Percentiles rank a stretch among this genome's conserved stretches.
Evolutionary conservation across 805 yeast species (phyloP).

Genomic region (Priceomyces castillae): DNA sequence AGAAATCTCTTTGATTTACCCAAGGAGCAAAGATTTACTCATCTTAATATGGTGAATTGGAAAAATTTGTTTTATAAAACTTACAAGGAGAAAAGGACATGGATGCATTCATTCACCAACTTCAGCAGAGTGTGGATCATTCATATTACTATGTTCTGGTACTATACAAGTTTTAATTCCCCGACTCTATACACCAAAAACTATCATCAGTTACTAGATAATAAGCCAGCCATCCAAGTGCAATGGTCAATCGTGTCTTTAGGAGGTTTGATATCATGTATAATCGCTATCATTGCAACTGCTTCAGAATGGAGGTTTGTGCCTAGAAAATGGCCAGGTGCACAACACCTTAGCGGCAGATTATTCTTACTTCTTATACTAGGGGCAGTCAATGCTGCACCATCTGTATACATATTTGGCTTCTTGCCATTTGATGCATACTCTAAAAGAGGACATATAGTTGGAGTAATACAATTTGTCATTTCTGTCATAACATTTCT

Average conservation of each 20-base stretch:
- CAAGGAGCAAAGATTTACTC: constrained; percentile 27
- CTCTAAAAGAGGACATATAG: constrained; percentile 20
- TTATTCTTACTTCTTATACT: constrained; percentile 15
- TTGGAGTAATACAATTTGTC: constrained; percentile 26
- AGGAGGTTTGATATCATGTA: constrained; percentile 44
- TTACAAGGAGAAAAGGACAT: constrained; percentile 46
- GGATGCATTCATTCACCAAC: constrained; percentile 50
- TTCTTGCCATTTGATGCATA: constrained; percentile 22
- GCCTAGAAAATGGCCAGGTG: constrained; percentile 25
- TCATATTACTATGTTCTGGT: constrained; percentile 52
- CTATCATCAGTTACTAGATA: constrained; percentile 39
- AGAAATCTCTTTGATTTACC: constrained; percentile 25
- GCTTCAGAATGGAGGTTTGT: constrained; percentile 24
- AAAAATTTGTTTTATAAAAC: constrained; percentile 42
- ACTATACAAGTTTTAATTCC: constrained; percentile 48
- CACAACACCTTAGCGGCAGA: constrained; percentile 14
- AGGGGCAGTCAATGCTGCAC: constrained; percentile 21
- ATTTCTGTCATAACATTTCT: constrained; percentile 27
- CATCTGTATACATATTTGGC: constrained; percentile 28
- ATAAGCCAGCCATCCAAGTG: constrained; percentile 45
- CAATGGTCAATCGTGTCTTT: constrained; percentile 43
- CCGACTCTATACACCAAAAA: constrained; percentile 47
- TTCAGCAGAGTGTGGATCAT: constrained; percentile 55
- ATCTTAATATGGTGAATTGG: constrained; percentile 40
- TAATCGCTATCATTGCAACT: constrained; percentile 25